A percentile compares a stretch with the other conserved stretches of the same genome.
Evolutionary conservation across 2,329 filamentous ascomycete genomes (phyloP).

Genomic region (Hypoxylon sp.): DNA sequence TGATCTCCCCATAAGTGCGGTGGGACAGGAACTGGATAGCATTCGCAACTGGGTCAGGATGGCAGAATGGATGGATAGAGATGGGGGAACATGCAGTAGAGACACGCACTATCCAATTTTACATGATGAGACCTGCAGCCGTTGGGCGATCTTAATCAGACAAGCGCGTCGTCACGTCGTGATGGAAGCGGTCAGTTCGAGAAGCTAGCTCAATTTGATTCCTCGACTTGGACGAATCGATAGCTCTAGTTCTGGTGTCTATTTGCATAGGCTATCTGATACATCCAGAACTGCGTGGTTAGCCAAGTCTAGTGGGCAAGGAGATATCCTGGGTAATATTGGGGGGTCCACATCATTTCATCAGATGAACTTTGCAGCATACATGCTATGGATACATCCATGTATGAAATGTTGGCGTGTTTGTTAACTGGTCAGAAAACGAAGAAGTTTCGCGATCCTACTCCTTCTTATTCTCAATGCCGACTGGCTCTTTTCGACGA

Average conservation of each 20-base stretch:
- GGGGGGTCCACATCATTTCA: slow-evolving; percentile 23
- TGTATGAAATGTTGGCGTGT: slow-evolving; percentile 4
- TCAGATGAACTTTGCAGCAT: slow-evolving; percentile 13
- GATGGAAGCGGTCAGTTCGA: slow-evolving; percentile 32
- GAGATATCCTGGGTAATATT: slow-evolving; percentile 20
- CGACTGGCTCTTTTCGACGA: slow-evolving; percentile 18
- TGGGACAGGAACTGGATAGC: slow-evolving; percentile 16
- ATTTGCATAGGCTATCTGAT: slow-evolving; percentile 29
- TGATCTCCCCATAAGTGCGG: slow-evolving; percentile 21
- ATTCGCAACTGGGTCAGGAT: slow-evolving; percentile 11
- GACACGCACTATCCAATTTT: slow-evolving; percentile 31
- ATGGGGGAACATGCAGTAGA: slow-evolving; percentile 31
- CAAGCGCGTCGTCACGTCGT: slow-evolving; percentile 26
- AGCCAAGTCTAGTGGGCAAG: slow-evolving; percentile 9
- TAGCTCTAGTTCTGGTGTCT: slow-evolving; percentile 3
- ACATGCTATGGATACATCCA: slow-evolving; percentile 4
- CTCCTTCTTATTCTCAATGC: slow-evolving; percentile 5
- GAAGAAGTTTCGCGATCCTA: slow-evolving; percentile 8
- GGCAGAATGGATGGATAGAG: too few species aligned
- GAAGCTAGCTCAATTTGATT: slow-evolving; percentile 18
- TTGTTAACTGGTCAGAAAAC: slow-evolving; percentile 17
- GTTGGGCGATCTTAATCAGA: slow-evolving; percentile 38
- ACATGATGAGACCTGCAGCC: slow-evolving; percentile 35
- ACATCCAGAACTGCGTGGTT: slow-evolving; percentile 3
- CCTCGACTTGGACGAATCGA: slow-evolving; percentile 16